Evolutionary conservation across 2,329 filamentous ascomycete genomes (phyloP).

Genomic region (Periconia sp.): DNA sequence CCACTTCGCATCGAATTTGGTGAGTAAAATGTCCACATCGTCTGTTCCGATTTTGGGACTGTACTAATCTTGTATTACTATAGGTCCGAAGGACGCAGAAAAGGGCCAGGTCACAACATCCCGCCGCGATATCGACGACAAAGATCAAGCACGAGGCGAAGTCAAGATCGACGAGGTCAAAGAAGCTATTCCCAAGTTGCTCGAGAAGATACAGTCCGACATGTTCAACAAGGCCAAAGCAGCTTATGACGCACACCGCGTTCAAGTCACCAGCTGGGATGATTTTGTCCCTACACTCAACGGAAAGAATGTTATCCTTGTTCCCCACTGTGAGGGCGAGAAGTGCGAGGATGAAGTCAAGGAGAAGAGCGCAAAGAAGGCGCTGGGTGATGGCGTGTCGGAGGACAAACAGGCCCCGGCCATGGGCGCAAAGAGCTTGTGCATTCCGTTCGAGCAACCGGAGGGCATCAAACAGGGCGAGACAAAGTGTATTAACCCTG

Average conservation of each 20-base stretch:
- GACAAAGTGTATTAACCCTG: slow-evolving; percentile 91
- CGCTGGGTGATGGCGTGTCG: slow-evolving; percentile 69
- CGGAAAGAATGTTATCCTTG: slow-evolving; percentile 88
- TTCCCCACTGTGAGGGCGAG: slow-evolving; percentile 83
- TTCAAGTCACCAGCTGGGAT: slow-evolving; percentile 83
- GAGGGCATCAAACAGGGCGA: slow-evolving; percentile 77
- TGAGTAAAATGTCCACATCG: neutral
- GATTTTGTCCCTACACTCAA: slow-evolving; percentile 91
- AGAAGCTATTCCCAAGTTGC: slow-evolving; percentile 76
- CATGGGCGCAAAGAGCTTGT: slow-evolving; percentile 79
- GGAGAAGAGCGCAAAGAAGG: slow-evolving; percentile 82
- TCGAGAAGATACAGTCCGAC: slow-evolving; percentile 88
- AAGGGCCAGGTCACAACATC: slow-evolving; percentile 84
- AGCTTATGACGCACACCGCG: slow-evolving; percentile 79
- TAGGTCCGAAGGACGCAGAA: slow-evolving; percentile 79
- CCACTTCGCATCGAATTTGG: slow-evolving; percentile 95
- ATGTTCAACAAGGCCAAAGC: slow-evolving; percentile 78
- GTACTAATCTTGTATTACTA: neutral
- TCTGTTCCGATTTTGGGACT: neutral
- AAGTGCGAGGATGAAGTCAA: slow-evolving; percentile 96
- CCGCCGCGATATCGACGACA: slow-evolving; percentile 83
- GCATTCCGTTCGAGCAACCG: slow-evolving; percentile 86
- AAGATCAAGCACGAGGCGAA: slow-evolving; percentile 64
- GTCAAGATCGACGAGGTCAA: slow-evolving; percentile 77
- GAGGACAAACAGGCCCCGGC: slow-evolving; percentile 75